phyloP scores from a whole-genome alignment of 2,329 filamentous ascomycete genomes.

The Huntiella omanensis region DNA sequence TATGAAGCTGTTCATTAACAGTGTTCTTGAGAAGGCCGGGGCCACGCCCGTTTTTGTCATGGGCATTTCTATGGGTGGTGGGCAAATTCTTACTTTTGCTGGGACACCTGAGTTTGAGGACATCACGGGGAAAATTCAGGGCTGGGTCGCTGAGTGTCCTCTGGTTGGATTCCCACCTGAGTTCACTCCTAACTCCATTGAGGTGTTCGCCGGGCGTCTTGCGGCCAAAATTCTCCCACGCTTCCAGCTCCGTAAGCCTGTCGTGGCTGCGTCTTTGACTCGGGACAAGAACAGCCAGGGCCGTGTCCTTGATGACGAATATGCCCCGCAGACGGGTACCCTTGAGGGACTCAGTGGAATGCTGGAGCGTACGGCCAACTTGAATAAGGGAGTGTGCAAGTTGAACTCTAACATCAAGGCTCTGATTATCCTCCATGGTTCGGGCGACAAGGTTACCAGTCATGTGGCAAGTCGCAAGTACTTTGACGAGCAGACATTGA shows the following conservation, averaged over 20 bases:
- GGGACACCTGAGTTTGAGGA: constrained; percentile 31
- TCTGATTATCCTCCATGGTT: constrained; percentile 60
- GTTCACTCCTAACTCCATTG: constrained; percentile 42
- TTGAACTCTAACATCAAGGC: constrained; percentile 37
- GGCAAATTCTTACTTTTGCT: constrained; percentile 46
- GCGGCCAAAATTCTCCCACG: constrained; percentile 49
- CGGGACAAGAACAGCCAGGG: constrained; percentile 46
- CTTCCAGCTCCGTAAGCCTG: constrained; percentile 44
- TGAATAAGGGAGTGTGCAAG: constrained; percentile 36
- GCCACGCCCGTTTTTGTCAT: constrained; percentile 55
- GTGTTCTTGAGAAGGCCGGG: constrained; percentile 37
- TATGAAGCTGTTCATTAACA: constrained; percentile 47
- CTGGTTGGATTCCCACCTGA: constrained; percentile 55
- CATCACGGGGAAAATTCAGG: constrained; percentile 42
- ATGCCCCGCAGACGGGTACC: constrained; percentile 71
- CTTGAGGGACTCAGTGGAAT: constrained; percentile 62
- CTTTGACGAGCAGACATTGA: constrained; percentile 36
- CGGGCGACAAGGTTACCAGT: constrained; percentile 50
- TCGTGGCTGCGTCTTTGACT: constrained; percentile 45
- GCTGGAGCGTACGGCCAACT: constrained; percentile 49
- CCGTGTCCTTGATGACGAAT: constrained; percentile 42
- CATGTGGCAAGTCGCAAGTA: constrained; percentile 46
- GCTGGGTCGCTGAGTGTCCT: constrained; percentile 60
- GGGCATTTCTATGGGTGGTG: constrained; percentile 85
- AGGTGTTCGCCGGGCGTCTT: constrained; percentile 46